Base-by-base conservation (phyloP, 495 filamentous ascomycete genomes). In the Penicillium riverlandense region DNA sequence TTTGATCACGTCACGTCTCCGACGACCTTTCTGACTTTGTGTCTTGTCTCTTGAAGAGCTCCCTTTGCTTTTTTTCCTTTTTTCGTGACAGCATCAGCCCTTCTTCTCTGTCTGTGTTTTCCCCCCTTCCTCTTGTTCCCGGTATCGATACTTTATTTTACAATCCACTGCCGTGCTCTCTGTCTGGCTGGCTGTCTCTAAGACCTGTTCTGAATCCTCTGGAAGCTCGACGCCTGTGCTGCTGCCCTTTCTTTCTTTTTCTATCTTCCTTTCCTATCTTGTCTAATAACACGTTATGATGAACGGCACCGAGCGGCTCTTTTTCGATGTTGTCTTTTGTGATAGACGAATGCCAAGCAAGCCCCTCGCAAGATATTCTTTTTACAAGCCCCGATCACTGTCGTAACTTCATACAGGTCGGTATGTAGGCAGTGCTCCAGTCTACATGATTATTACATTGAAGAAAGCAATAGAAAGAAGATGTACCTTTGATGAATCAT, bases 251-350 rank as follows among this genome's bases (percentile, higher is more conserved):
- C 57, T 47, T 49, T 52, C 38, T 47, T 38, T 54, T 45, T 55
- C 43, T 38, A 42, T 14, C 50, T 45, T 40, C 36, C 30, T 44
- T 47, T 55, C 40, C 51, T 60, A 45, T 48, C 44, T 49, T 56
- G 53, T 49, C 49, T 58, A 55, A 58, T 58, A 50, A 50, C 57
- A 57, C 47, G 48, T 55, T 58, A 58, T 35, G 54, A 55, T 53
- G 48, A 59, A 60, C 57, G 44, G 52, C 22, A 58, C 52, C 35
- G 15, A 49, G 40, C 49, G 38, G 50, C 40, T 58, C 41, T 49
- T 50, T 53, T 50, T 38, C 41, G 49, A 52, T 53, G 49, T 38
- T 37, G 37, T 53, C 48, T 40, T 52, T 36, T 57, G 40, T 54
- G 47, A 54, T 52, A 57, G 53, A 48, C 13, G 48, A 52, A 22